phyloP scores from a whole-genome alignment of 371 early-diverging fungal species.

The Haplosporangium sp. region DNA sequence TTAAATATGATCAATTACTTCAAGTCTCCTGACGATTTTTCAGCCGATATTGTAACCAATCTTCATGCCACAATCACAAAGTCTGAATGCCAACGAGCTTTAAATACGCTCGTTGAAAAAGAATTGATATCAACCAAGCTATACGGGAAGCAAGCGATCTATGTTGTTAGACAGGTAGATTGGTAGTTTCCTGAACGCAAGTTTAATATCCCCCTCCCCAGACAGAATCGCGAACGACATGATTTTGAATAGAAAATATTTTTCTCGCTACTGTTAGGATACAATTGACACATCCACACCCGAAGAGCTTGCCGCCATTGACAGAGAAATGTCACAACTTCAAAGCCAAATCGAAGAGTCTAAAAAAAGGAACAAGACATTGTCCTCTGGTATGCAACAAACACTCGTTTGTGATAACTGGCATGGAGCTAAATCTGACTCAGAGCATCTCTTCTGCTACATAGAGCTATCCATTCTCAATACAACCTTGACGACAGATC shows the following conservation, averaged over 20 bases:
- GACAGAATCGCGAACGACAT: not conserved
- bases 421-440: not conserved
- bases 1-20: too few relatives aligned
- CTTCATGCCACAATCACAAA: slow-evolving; percentile 42
- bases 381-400: slow-evolving; percentile 22
- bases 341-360: slow-evolving; percentile 21
- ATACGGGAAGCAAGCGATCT: slow-evolving; percentile 51
- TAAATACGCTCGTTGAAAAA: slow-evolving; percentile 34
- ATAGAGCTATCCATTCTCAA: slow-evolving; percentile 37
- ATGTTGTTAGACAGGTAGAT: slow-evolving; percentile 39
- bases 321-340: slow-evolving; percentile 19
- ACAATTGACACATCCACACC: slow-evolving; percentile 32
- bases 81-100: slow-evolving; percentile 37
- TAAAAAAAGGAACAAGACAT: slow-evolving; percentile 27
- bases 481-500: slow-evolving; percentile 33
- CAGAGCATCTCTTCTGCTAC: not conserved
- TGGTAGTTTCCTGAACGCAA: not conserved
- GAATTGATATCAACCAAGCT: slow-evolving; percentile 36
- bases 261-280: slow-evolving; percentile 6
- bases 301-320: slow-evolving; percentile 31
- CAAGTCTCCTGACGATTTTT: too few relatives aligned
- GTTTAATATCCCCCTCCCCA: not conserved
- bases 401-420: too few relatives aligned
- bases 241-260: too few relatives aligned
- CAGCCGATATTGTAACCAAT: slow-evolving; percentile 43